A percentile compares a stretch with the other conserved stretches of the same genome.
phyloP scores from a whole-genome alignment of 305 asterid genomes.

The Solanum hybrid region DNA sequence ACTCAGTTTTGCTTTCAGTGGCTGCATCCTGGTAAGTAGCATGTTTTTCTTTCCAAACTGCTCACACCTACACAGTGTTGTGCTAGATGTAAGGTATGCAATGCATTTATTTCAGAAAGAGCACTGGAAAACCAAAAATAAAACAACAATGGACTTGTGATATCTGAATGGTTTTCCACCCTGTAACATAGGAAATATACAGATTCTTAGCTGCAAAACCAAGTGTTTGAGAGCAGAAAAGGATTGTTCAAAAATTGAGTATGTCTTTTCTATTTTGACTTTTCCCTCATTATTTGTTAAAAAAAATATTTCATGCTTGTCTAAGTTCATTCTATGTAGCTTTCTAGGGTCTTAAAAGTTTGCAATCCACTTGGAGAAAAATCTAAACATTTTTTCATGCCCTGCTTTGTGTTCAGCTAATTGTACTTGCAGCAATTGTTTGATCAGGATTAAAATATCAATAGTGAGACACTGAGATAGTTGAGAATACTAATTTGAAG shows the following conservation, averaged over 20 bases:
- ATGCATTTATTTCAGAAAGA: background rate
- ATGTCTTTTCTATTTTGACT: background rate
- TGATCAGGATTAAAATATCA: background rate
- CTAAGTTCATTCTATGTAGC: background rate
- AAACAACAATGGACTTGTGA: background rate
- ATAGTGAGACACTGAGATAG: background rate
- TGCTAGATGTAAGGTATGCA: conserved; percentile 1
- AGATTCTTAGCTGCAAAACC: background rate
- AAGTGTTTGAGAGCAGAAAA: background rate
- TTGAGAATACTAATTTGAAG: background rate
- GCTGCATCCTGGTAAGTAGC: conserved; percentile 87
- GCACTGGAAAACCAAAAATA: background rate
- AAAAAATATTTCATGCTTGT: background rate
- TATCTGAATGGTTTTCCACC: background rate
- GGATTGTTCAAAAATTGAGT: background rate
- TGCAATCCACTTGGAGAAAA: background rate
- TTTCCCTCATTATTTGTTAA: background rate
- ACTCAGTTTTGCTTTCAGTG: conserved; percentile 86
- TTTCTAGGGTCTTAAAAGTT: background rate
- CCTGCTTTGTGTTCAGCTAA: background rate
- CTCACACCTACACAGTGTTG: background rate
- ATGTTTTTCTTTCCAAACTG: conserved; percentile 9
- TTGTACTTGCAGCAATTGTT: background rate
- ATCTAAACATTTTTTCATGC: background rate
- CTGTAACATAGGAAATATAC: background rate